Conservation (phyloP, 257 asterid species). For the Capsicum chinense region DNA sequence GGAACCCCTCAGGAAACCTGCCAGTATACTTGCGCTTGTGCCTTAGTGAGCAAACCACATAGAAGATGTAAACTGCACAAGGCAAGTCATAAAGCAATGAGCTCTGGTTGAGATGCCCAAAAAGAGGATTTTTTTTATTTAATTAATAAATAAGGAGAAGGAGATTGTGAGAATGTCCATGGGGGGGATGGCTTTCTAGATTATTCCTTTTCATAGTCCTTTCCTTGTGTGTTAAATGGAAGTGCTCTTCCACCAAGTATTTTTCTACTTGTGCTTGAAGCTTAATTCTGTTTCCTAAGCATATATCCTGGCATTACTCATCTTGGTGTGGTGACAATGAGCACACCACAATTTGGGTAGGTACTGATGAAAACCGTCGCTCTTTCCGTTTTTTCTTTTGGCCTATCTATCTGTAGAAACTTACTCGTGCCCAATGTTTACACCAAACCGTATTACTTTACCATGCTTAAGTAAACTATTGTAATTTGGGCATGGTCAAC, state of each 20-base stretch:
- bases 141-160: neutral
- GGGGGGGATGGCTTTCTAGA: neutral
- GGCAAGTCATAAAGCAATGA: no score
- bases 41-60: no score
- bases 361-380: neutral
- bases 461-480: neutral
- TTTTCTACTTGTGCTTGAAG: constrained; percentile 20
- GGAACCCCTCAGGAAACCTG: no score
- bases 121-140: neutral
- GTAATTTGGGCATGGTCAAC: neutral
- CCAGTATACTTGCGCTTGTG: no score
- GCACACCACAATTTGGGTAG: neutral
- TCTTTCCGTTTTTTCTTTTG: no score
- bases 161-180: constrained; percentile 3
- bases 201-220: neutral
- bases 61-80: no score
- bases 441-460: neutral
- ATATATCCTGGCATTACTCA: neutral
- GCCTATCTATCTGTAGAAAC: neutral
- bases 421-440: neutral
- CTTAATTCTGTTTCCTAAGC: neutral
- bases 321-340: neutral
- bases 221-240: constrained; percentile 18
- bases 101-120: no score
- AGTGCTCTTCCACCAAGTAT: constrained; percentile 18